These are phyloP conservation scores for Sclerotinia minor DNA, from an alignment of 2,329 filamentous ascomycete species.

Conservation along the genomic window DNA sequence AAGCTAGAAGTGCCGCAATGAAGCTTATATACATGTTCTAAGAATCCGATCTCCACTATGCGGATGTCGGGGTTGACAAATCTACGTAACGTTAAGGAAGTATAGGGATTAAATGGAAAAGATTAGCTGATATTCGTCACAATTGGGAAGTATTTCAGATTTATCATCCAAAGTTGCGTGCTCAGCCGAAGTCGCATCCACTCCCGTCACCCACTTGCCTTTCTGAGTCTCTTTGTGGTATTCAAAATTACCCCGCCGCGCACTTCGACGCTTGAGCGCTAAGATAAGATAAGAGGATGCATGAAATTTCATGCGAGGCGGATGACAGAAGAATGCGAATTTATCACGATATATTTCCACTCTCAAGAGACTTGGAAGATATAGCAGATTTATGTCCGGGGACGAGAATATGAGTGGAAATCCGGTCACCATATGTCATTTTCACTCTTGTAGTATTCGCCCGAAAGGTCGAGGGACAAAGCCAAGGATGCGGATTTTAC, in stretches of 20 bases:
- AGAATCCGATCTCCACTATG: neutral
- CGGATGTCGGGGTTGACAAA: too few species aligned
- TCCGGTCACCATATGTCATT: neutral
- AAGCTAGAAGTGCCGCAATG: neutral
- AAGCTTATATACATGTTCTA: constrained; percentile 9
- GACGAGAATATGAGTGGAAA: neutral
- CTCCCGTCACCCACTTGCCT: neutral
- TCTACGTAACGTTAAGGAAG: neutral
- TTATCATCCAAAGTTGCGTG: constrained; percentile 6
- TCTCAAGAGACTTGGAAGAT: neutral
- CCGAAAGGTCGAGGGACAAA: neutral
- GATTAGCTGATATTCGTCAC: neutral
- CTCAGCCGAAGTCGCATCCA: constrained; percentile 8
- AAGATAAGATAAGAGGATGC: constrained; percentile 16
- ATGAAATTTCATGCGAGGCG: constrained; percentile 13
- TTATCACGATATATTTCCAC: neutral
- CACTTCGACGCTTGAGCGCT: neutral
- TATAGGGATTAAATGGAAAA: neutral
- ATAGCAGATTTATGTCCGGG: too few species aligned
- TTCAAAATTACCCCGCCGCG: constrained; percentile 2
- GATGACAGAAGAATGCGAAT: neutral
- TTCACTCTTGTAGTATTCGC: neutral
- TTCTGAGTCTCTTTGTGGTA: neutral
- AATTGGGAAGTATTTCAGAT: neutral
- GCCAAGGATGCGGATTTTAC: neutral